Base-by-base conservation (phyloP, 2,329 filamentous ascomycete genomes). In the Pseudohalonectria lignicola region DNA sequence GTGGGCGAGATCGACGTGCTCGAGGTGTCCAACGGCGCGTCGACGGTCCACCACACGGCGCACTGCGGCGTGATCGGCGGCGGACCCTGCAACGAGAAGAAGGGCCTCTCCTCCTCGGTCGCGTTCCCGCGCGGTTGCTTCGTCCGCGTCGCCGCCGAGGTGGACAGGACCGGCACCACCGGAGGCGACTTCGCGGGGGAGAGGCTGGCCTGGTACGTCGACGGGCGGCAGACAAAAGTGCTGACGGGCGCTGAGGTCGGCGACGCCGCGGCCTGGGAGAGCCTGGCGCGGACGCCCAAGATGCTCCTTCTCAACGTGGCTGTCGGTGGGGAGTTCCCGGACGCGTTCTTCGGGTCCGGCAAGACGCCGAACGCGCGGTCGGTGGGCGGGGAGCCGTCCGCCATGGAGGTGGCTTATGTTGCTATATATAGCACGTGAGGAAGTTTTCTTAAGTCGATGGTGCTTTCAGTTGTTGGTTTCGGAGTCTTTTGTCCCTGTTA, bases 231-330 rank as follows among this genome's bases (percentile, higher is more conserved):
- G 25, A 73, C 61, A 45, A 55, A 63, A 37, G 57, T 57, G 16
- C 49, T 75, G 17, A 59, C 54, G 3, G 71, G 70, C 1, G 48
- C 53, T 0, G 52, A 61, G 18, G 60, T 76, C 41, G 59, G 56
- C 29, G 61, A 71, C 41, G 50, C 60, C 40, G 52, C 49, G 2
- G 55, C 65, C n/a, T 76, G 71, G 71, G 59, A 52, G 4, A 56
- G 61, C 4, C 51, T 76, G 15, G 67, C 67, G 16, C 64, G 73
- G 44, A 64, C 56, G 38, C 64, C 70, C 2, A 47, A 71, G 49
- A 73, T 63, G 45, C 50, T 75, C 36, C 64, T 76, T 39, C 51
- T 76, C 37, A 75, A 76, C 42, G 56, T 76, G 5, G 71, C 72
- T 33, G 64, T 76, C 21, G 71, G 71, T 9, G 71, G 71, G 19